Percentiles rank a stretch among this genome's conserved stretches.
Evolutionary conservation across 331 rosid genomes (phyloP).

Genomic region (Pyrus hybrid): DNA sequence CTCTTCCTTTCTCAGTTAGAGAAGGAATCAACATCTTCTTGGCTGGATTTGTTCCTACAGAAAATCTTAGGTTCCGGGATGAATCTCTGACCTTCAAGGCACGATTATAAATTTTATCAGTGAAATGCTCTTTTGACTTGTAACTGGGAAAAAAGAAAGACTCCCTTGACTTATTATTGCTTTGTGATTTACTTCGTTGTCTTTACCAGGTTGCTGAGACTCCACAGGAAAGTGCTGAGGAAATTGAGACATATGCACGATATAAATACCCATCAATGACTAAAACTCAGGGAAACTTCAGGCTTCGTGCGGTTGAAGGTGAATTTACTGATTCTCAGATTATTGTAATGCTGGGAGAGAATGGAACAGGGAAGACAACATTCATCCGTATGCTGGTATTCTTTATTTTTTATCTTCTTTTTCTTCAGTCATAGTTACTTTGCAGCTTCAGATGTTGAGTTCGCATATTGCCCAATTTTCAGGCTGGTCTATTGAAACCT

Average conservation of each 20-base stretch:
- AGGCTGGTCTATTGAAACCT: constrained; percentile 97
- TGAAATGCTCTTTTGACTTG: constrained; percentile 1
- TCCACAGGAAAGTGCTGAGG: constrained; percentile 85
- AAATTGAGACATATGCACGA: constrained; percentile 73
- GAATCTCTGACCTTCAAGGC: constrained; percentile 90
- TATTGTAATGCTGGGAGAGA: constrained; percentile 93
- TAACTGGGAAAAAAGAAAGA: neutral
- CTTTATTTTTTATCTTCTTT: neutral
- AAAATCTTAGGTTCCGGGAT: constrained; percentile 83
- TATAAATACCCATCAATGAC: constrained; percentile 82
- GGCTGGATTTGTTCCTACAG: constrained; percentile 95
- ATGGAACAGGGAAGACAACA: constrained; percentile 98
- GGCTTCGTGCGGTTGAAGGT: constrained; percentile 65
- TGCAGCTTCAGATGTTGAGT: neutral
- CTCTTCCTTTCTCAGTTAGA: constrained; percentile 94
- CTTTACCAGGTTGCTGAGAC: constrained; percentile 83
- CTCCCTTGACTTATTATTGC: neutral
- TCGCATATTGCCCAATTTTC: constrained; percentile 5
- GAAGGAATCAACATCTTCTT: constrained; percentile 96
- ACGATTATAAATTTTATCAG: neutral
- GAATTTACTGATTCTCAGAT: constrained; percentile 97
- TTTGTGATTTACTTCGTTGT: constrained; percentile 1
- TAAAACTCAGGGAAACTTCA: constrained; percentile 82
- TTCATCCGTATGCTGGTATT: constrained; percentile 95
- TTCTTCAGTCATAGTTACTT: neutral